Percentiles rank a stretch among this genome's conserved stretches.
Conservation (phyloP, 1,284 basidiomycete genomes). For the Sanguinoderma infundibulare region DNA sequence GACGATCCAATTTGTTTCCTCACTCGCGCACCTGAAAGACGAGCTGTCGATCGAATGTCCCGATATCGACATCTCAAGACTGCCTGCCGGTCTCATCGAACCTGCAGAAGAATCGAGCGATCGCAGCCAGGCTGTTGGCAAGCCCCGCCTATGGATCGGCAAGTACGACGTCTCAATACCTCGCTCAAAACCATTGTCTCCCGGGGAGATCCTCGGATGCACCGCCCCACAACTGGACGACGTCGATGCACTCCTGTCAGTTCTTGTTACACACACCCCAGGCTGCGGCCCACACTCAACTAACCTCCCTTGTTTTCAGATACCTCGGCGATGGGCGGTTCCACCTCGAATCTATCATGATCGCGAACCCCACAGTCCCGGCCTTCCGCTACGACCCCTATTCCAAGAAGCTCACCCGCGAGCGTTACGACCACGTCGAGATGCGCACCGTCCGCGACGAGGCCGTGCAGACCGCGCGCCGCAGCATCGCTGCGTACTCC, state of each 20-base stretch:
- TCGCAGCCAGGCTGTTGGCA: constrained; percentile 8
- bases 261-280: too few species aligned
- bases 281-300: neutral
- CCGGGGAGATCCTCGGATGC: constrained; percentile 97
- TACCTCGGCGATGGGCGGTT: constrained; percentile 99
- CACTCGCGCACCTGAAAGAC: constrained; percentile 85
- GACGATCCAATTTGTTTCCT: constrained; percentile 94
- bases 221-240: constrained; percentile 87
- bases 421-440: constrained; percentile 89
- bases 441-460: constrained; percentile 83
- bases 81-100: constrained; percentile 24
- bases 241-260: constrained; percentile 88
- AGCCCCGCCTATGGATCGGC: constrained; percentile 53
- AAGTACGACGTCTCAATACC: constrained; percentile 86
- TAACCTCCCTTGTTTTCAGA: constrained; percentile 36
- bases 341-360: constrained; percentile 99
- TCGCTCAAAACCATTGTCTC: constrained; percentile 91
- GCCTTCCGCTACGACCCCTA: constrained; percentile 99
- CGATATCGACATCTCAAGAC: constrained; percentile 14
- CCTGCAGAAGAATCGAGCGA: constrained; percentile 3
- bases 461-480: constrained; percentile 77
- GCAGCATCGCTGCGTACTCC: constrained; percentile 53
- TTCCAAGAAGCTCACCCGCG: constrained; percentile 94
- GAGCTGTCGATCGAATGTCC: constrained; percentile 58
- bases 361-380: constrained; percentile 94